Evolutionary conservation across 352 stramenopile genomes (phyloP).

Genomic region (Pythium oligandrum): DNA sequence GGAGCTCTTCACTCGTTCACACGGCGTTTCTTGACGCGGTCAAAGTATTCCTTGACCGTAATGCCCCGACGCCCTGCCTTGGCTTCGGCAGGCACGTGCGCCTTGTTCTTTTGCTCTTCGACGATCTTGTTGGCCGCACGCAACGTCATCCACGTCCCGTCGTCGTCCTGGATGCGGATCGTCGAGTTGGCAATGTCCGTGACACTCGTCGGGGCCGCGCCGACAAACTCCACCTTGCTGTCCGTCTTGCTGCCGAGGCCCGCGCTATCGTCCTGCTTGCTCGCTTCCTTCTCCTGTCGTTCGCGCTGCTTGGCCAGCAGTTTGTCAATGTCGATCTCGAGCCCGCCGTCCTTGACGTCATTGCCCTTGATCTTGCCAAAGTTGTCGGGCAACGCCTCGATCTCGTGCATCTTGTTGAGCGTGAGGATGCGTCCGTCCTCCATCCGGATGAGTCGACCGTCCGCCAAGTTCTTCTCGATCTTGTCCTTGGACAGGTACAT

Average conservation of each 20-base stretch:
- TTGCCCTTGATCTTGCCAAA: conserved; percentile 43
- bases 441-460: conserved; percentile 68
- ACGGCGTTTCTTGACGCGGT: conserved; percentile 69
- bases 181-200: conserved; percentile 73
- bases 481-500: conserved; percentile 84
- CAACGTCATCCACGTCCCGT: conserved; percentile 81
- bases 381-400: conserved; percentile 79
- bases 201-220: conserved; percentile 45
- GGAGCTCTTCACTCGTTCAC: conserved; percentile 25
- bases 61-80: conserved; percentile 76
- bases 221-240: conserved; percentile 63
- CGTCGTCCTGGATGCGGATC: conserved; percentile 79
- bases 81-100: conserved; percentile 51
- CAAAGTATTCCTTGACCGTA: conserved; percentile 84
- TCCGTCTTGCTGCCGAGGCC: conserved; percentile 18
- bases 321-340: conserved; percentile 75
- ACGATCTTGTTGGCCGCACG: conserved; percentile 76
- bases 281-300: conserved; percentile 39
- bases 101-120: conserved; percentile 65
- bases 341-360: conserved; percentile 22
- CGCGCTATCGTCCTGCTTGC: conserved; percentile 21
- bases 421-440: conserved; percentile 79
- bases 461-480: conserved; percentile 74
- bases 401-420: conserved; percentile 78
- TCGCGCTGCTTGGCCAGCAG: conserved; percentile 70